Evolutionary conservation across 768 basidiomycete species (phyloP).

Genomic region (Pluteus cervinus): DNA sequence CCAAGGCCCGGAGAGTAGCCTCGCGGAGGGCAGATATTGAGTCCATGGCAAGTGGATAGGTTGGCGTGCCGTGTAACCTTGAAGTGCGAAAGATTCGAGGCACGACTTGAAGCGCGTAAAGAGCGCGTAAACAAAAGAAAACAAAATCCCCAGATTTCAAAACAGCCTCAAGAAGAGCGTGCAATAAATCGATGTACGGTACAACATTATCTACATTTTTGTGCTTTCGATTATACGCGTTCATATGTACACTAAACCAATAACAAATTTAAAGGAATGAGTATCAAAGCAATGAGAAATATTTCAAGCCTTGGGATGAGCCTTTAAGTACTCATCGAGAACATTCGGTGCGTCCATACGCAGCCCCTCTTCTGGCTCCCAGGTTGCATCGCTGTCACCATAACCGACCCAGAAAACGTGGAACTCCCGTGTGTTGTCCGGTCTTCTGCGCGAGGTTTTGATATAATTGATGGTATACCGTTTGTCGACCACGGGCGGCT

Average conservation of each 20-base stretch:
- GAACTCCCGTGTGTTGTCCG: slow-evolving; percentile 33
- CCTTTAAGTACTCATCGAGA: slow-evolving; percentile 34
- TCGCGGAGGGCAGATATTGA: slow-evolving; percentile 53
- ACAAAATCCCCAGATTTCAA: too few relatives aligned
- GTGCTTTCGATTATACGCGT: too few relatives aligned
- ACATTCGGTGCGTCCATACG: slow-evolving; percentile 41
- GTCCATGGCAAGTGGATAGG: slow-evolving; percentile 37
- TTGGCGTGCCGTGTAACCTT: slow-evolving; percentile 1
- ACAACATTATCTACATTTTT: too few relatives aligned
- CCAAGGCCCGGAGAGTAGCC: slow-evolving; percentile 41
- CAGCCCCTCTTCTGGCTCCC: slow-evolving; percentile 47
- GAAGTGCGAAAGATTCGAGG: neutral
- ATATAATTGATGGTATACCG: slow-evolving; percentile 35
- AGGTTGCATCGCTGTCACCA: slow-evolving; percentile 41
- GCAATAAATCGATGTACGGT: too few relatives aligned
- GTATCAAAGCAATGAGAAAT: too few relatives aligned
- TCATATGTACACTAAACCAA: too few relatives aligned
- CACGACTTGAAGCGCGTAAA: slow-evolving; percentile 8
- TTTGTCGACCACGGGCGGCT: slow-evolving; percentile 32
- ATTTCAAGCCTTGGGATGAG: slow-evolving; percentile 1
- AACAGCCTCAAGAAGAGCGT: too few relatives aligned
- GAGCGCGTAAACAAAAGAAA: slow-evolving; percentile 20
- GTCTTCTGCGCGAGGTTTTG: slow-evolving; percentile 27
- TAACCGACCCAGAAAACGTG: slow-evolving; percentile 55
- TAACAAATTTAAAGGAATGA: too few relatives aligned